phyloP scores from a whole-genome alignment of 2,329 filamentous ascomycete genomes.

The Zymoseptoria pseudotritici region DNA sequence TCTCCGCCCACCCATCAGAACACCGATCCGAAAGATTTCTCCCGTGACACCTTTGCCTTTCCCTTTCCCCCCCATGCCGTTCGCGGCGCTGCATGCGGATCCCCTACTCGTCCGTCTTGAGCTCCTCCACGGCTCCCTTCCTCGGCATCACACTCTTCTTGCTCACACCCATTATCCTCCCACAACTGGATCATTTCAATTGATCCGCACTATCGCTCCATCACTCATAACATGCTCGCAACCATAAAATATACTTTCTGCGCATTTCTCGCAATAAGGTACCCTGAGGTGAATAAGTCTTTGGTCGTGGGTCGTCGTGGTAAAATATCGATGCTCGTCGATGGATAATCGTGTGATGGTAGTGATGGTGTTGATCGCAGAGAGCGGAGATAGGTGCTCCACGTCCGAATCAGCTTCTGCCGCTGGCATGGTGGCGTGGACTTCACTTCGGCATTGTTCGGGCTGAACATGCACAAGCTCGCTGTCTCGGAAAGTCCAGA shows the following conservation, averaged over 20 bases:
- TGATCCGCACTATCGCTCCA: background rate
- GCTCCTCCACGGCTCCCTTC: no score
- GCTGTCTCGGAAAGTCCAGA: conserved; percentile 19
- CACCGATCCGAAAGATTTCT: no score
- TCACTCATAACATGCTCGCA: background rate
- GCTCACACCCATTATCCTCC: no score
- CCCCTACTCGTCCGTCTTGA: no score
- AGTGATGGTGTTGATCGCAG: background rate
- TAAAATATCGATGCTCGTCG: background rate
- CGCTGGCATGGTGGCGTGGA: conserved; percentile 4
- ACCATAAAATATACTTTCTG: background rate
- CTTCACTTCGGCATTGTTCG: conserved; percentile 17
- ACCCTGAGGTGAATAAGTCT: conserved; percentile 33
- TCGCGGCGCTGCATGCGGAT: no score
- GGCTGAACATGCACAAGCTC: conserved; percentile 15
- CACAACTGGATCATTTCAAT: no score
- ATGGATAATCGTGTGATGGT: background rate
- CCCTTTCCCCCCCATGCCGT: no score
- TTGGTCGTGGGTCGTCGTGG: conserved; percentile 28
- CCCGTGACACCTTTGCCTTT: no score
- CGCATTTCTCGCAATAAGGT: conserved; percentile 21
- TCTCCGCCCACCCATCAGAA: no score
- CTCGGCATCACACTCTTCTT: no score
- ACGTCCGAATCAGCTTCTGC: background rate
- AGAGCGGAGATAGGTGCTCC: conserved; percentile 1